phyloP scores from a whole-genome alignment of 73 alveolate genomes.

The Durusdinium trenchii region DNA sequence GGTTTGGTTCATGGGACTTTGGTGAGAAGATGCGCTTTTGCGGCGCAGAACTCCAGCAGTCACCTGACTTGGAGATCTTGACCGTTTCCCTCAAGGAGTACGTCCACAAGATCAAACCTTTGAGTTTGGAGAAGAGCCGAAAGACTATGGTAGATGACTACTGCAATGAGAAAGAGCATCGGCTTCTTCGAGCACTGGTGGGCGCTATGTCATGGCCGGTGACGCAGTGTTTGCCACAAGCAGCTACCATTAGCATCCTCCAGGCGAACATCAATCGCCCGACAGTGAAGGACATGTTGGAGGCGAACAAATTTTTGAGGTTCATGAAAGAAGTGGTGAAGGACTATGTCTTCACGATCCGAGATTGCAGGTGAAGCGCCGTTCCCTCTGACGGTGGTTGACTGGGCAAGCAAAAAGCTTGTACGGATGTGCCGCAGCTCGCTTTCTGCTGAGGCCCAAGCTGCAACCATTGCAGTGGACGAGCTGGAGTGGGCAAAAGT shows the following conservation, averaged over 20 bases:
- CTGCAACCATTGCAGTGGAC: not conserved
- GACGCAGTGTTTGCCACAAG: too few relatives aligned
- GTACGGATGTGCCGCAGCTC: not conserved
- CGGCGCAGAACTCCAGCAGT: not conserved
- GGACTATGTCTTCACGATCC: too few relatives aligned
- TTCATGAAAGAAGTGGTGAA: too few relatives aligned
- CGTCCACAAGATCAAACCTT: not conserved
- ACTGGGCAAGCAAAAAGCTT: not conserved
- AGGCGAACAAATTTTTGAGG: too few relatives aligned
- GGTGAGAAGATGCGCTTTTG: not conserved
- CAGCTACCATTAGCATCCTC: too few relatives aligned
- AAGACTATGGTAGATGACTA: not conserved
- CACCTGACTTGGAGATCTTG: not conserved
- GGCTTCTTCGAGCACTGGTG: not conserved
- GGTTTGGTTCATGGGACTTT: not conserved
- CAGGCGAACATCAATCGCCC: too few relatives aligned
- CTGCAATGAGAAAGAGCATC: not conserved
- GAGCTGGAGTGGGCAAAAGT: conserved; percentile 4
- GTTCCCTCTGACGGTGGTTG: conserved; percentile 2
- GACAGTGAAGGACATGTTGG: too few relatives aligned
- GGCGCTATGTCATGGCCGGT: not conserved
- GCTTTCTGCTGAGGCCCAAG: conserved; percentile 3
- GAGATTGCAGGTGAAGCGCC: not conserved
- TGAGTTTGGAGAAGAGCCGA: not conserved
- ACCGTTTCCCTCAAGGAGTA: not conserved